A percentile compares a stretch with the other conserved stretches of the same genome.
Evolutionary conservation across 352 stramenopile genomes (phyloP).

Genomic region (Globisporangium irregulare): DNA sequence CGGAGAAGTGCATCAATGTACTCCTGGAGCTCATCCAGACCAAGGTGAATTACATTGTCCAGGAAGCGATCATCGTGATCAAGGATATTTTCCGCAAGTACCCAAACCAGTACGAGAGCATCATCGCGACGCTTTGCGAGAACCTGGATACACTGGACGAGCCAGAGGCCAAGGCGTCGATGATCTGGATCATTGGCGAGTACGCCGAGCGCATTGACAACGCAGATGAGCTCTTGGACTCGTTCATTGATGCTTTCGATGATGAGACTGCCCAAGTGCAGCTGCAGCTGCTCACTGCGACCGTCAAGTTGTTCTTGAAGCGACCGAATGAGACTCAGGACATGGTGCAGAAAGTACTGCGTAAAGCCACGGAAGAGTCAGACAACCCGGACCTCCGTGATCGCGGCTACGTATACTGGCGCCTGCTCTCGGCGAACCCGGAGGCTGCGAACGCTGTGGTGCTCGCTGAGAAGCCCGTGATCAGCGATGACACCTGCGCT

Average conservation of each 20-base stretch:
- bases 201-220: slow-evolving; percentile 99
- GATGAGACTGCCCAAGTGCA: slow-evolving; percentile 97
- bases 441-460: slow-evolving; percentile 98
- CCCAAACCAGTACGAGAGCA: slow-evolving; percentile 98
- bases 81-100: slow-evolving; percentile 99
- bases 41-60: slow-evolving; percentile 99
- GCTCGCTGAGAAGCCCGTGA: slow-evolving; percentile 98
- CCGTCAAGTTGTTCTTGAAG: slow-evolving; percentile 99
- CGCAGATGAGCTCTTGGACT: slow-evolving; percentile 98
- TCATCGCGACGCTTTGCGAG: slow-evolving; percentile 99
- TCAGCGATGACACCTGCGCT: slow-evolving; percentile 97
- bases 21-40: slow-evolving; percentile 99
- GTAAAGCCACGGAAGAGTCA: slow-evolving; percentile 97
- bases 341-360: slow-evolving; percentile 98
- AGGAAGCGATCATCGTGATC: slow-evolving; percentile 99
- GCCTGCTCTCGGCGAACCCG: slow-evolving; percentile 96
- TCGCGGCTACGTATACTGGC: slow-evolving; percentile 99
- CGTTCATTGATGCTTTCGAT: slow-evolving; percentile 98
- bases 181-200: slow-evolving; percentile 99
- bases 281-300: slow-evolving; percentile 97
- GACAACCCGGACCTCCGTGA: slow-evolving; percentile 99
- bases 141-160: slow-evolving; percentile 99
- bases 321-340: slow-evolving; percentile 89
- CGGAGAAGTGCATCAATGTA: slow-evolving; percentile 98
- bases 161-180: slow-evolving; percentile 97